Percentiles rank a stretch among this genome's conserved stretches.
Evolutionary conservation across 257 asterid species (phyloP).

Genomic region (Plantago elongata): DNA sequence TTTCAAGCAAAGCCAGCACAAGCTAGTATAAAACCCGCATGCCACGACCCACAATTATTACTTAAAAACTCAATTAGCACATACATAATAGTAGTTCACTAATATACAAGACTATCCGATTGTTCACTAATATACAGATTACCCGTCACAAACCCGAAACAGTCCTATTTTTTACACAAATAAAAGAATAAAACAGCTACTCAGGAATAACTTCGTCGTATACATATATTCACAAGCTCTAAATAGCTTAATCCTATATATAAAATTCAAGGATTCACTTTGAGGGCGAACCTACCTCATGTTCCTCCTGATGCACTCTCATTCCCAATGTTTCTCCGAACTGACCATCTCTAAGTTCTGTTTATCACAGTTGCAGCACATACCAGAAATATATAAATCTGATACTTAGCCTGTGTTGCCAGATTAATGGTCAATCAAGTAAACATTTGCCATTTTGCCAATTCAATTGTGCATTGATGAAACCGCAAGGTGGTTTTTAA

Average conservation of each 20-base stretch:
- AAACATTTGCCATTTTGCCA: background rate
- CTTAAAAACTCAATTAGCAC: no score
- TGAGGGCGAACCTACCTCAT: background rate
- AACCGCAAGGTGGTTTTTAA: background rate
- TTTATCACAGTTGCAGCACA: slow-evolving; percentile 1
- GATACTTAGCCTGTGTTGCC: background rate
- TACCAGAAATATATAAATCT: background rate
- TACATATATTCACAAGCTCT: slow-evolving; percentile 12
- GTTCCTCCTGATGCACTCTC: background rate
- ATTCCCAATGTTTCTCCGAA: background rate
- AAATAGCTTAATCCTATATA: slow-evolving; percentile 2
- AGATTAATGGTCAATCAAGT: background rate
- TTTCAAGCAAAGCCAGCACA: no score
- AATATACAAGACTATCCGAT: background rate
- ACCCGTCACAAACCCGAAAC: background rate
- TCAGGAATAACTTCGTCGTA: background rate
- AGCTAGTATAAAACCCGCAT: no score
- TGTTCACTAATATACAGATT: slow-evolving; percentile 1
- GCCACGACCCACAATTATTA: no score
- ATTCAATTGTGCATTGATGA: background rate
- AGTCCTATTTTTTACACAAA: slow-evolving; percentile 12
- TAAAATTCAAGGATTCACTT: background rate
- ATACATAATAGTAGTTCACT: background rate
- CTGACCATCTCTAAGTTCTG: background rate
- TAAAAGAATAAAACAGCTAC: slow-evolving; percentile 14